Evolutionary conservation across 768 basidiomycete species (phyloP), one percentile per base, ranked within the genome.

Genomic region (Lyophyllum atratum): DNA sequence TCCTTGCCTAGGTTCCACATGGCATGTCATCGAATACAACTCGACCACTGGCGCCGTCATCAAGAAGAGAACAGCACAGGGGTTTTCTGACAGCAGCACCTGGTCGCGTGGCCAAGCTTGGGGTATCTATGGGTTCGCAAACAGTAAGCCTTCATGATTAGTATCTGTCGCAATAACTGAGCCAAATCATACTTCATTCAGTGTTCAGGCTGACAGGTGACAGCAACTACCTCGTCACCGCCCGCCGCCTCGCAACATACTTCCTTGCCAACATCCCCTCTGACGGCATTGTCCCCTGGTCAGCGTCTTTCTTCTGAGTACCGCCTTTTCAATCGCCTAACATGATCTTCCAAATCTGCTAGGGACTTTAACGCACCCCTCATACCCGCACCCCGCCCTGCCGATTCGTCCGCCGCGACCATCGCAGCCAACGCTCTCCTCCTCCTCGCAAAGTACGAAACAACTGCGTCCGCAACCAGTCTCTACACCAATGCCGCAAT

Each of bases 281-380:
- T 15, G 80, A 85, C 57, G 85, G 84, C 1, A 77, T 90, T 45
- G 80, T 87, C n/a, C 87, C 87, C 25, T 90, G 89, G 88, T 85
- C 44, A 44, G 74, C 68, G 11, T 26, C 37, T 9, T 19, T n/a
- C n/a, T 40, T 19, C 39, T 31, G 5, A 31, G 22, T 28, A 49
- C 43, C 44, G 24, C 28, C 11, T 34, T 34, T 26, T 15, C 39
- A n/a, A 34, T 58, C 52, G 29, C 19, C 17, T 58, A 54, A 25
- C 17, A 50, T 39, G 44, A 4, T 37, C 33, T 50, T 47, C 24
- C 24, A 29, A 31, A 19, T 14, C 6, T 17, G 25, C 3, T 49
- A 89, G 87, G 89, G 88, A 90, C 68, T 91, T 89, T 72, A 80
- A 89, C 56, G 89, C 86, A 6, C 88, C 87, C 21, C 65, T 79